Evolutionary conservation across 2,329 filamentous ascomycete genomes (phyloP), one percentile per base, ranked within the genome.

Genomic region (Aspergillus sp.): DNA sequence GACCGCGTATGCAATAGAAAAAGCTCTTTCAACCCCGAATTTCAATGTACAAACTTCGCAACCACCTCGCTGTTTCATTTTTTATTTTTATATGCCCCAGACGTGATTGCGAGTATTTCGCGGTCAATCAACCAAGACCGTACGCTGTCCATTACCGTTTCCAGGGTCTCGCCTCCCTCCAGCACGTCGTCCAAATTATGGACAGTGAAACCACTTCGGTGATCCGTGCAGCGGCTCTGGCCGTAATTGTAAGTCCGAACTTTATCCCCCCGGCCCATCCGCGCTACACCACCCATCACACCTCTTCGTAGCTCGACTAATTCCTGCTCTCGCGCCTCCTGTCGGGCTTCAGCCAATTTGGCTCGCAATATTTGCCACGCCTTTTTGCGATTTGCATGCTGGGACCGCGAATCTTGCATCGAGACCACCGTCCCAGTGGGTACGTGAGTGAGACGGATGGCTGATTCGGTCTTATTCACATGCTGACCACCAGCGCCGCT

Each of bases 391-490:
- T 99, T 99, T 63, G 90, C 86, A 65, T 90, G 87, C 78, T 99
- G 95, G 43, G 91, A 96, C 54, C 95, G 85, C 53, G 87, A 88
- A 72, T 99, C 95, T 74, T 99, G 95, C 83, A 98, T 96, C 12
- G 88, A 88, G 13, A 98, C 93, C 2, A 90, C 85, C 0, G 87
- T 95, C 44, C 89, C 90, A 1, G 92, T 96, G 2, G 95, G 95
- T 6, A 89, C 76, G 78, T 99, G 95, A 2, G 93, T 98, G 67
- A 99, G 81, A 9, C 95, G 88, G 60, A 99, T 90, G 3, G 95
- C 95, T 30, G 91, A 96, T 78, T 99, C 95, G 0, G 95, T 99
- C 74, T 93, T 97, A 78, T 99, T 99, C 71, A 99, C 95, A 76
- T 99, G 95, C 78, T 99, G 95, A 1, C 95, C 95, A 32, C 95